Conservation (phyloP, 2,329 filamentous ascomycete species). For the Ophiostoma angusticollis region DNA sequence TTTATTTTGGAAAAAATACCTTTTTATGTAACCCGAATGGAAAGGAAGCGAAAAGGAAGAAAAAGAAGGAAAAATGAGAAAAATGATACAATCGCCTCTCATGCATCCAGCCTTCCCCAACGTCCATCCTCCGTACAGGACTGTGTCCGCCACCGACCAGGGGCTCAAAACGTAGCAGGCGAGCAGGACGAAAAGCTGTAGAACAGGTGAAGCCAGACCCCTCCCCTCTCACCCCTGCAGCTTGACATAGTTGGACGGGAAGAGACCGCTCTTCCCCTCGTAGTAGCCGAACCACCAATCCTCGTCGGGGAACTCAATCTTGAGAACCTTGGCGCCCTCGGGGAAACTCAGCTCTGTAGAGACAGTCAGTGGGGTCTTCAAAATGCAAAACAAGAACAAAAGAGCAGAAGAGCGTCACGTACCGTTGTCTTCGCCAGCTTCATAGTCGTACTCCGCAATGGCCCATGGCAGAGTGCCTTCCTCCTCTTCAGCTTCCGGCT, state of each 20-base stretch:
- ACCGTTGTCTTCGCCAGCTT: conserved; percentile 91
- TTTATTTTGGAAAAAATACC: conserved; percentile 1
- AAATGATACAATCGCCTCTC: neutral
- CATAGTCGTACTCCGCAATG: conserved; percentile 86
- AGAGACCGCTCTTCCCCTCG: conserved; percentile 67
- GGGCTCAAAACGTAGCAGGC: too few relatives aligned
- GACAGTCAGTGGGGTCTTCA: conserved; percentile 22
- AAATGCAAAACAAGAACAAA: neutral
- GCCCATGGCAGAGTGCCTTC: conserved; percentile 48
- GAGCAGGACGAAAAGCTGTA: too few relatives aligned
- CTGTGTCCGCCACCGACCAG: too few relatives aligned
- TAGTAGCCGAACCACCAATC: conserved; percentile 97
- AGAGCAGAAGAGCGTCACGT: conserved; percentile 16
- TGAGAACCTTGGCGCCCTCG: conserved; percentile 69
- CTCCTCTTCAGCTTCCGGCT: conserved; percentile 26
- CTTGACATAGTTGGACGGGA: conserved; percentile 63
- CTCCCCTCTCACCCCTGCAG: conserved; percentile 24
- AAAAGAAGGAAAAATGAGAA: neutral
- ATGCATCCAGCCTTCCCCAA: too few relatives aligned
- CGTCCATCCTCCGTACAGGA: too few relatives aligned
- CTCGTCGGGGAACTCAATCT: conserved; percentile 90
- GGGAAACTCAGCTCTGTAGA: conserved; percentile 63
- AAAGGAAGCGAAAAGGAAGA: neutral
- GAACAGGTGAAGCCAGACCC: neutral
- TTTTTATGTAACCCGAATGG: conserved; percentile 5